Conservation (phyloP, 306 rosid species). For the Lablab purpureus region DNA sequence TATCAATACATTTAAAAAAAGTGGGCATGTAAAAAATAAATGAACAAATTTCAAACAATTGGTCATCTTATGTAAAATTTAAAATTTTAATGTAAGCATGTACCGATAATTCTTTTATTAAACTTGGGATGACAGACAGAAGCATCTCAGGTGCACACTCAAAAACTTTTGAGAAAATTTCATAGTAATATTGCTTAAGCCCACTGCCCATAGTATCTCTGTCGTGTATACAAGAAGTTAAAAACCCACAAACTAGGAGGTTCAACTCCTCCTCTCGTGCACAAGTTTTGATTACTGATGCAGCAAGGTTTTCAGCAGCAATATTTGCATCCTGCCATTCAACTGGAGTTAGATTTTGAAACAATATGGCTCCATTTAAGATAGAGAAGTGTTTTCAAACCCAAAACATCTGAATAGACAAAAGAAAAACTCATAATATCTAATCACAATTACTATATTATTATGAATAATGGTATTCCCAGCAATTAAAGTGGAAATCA, state of each 20-base stretch:
- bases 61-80: conserved; percentile 16
- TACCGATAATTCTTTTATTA: conserved; percentile 80
- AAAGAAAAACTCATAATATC: conserved; percentile 8
- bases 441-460: conserved; percentile 17
- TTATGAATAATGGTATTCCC: conserved; percentile 32
- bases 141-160: conserved; percentile 87
- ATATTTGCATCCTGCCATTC: conserved; percentile 57
- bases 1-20: conserved; percentile 10
- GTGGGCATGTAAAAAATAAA: conserved; percentile 23
- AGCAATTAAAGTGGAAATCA: conserved; percentile 16
- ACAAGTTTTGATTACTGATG: conserved; percentile 64
- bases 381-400: conserved; percentile 3
- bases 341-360: conserved; percentile 38
- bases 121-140: conserved; percentile 76
- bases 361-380: background rate
- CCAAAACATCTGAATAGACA: conserved; percentile 32
- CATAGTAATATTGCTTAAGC: conserved; percentile 83
- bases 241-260: conserved; percentile 69
- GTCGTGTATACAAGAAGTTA: conserved; percentile 77
- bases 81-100: conserved; percentile 26
- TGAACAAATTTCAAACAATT: conserved; percentile 26
- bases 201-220: conserved; percentile 71
- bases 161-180: conserved; percentile 72
- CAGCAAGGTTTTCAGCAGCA: conserved; percentile 78
- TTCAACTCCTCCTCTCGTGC: conserved; percentile 75